Base-by-base conservation (phyloP, 495 filamentous ascomycete species). In the Daldinia decipiens region DNA sequence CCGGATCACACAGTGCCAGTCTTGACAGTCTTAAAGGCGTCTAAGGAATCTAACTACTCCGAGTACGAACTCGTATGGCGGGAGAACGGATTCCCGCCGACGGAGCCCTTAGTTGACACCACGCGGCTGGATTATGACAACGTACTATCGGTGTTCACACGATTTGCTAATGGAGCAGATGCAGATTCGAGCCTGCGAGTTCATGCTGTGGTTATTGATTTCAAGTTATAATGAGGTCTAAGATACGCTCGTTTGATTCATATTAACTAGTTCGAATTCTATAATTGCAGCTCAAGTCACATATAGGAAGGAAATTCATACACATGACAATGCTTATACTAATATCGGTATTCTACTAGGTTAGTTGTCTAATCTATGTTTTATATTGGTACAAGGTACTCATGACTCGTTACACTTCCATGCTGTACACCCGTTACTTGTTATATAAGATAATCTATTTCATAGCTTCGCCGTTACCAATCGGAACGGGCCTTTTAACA, bases 91-190 rank as follows among this genome's bases (percentile, higher is more conserved):
- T 74, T 76, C 50, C 68, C 68, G 58, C 69, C 71, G 38, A 76
- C 78, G 7, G 81, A 82, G 51, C 81, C 81, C 15, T 55, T 82
- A 63, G 76, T 81, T 11, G 81, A 82, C 43, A 71, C 74, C 8
- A 73, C 72, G 45, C 68, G 79, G 31, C 67, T 83, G 8, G 72
- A 70, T 5, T 29, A 76, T 27, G 79, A 82, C 38, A 74, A 77
- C 53, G 65, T 81, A 31, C 47, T 83, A 62, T 81, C 79, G 1
- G 69, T 83, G 59, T 78, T 82, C 59, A 76, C 74, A 26, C 69
- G 77, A 21, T 57, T 65, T 15, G 57, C 68, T 26, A 62, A 53
- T 2, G 70, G 40, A 15, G 39, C 47, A 1, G 51, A 51, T 50
- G 6, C 55, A 31, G 50, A 63, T 5, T 61, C 52, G 43, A 74